phyloP scores from a whole-genome alignment of 148 eudicot genomes.

The Mesembryanthemum crystallinum region DNA sequence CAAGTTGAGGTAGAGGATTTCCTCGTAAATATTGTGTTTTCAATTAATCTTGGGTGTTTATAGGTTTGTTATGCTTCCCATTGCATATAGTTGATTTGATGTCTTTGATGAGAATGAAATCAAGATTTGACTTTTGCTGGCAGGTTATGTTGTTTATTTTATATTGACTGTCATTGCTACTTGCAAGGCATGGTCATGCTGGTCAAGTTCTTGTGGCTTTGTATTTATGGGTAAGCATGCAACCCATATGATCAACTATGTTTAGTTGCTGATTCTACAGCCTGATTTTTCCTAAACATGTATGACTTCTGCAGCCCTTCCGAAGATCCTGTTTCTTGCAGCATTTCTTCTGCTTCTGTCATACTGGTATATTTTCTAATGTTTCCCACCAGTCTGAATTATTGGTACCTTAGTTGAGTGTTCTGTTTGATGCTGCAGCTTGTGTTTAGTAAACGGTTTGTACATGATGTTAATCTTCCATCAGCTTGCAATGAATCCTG shows the following conservation, averaged over 20 bases:
- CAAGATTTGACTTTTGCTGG: conserved; percentile 25
- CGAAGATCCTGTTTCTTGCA: conserved; percentile 75
- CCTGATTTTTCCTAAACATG: not conserved
- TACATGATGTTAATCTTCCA: not conserved
- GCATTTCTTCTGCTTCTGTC: conserved; percentile 93
- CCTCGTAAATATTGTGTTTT: conserved; percentile 3
- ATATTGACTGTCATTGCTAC: conserved; percentile 72
- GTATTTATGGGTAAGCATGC: conserved; percentile 66
- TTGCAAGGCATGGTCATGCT: conserved; percentile 81
- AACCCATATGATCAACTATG: not conserved
- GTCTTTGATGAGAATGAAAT: not conserved
- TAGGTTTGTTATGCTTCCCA: too few species aligned
- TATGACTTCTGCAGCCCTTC: conserved; percentile 60
- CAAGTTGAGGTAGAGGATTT: not conserved
- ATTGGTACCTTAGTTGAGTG: not conserved
- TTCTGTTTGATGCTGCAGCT: not conserved
- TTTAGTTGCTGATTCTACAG: not conserved
- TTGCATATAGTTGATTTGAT: not conserved
- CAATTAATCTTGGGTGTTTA: too few species aligned
- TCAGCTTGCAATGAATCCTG: not conserved
- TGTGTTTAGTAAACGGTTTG: not conserved
- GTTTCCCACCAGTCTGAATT: not conserved
- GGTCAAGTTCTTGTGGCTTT: conserved; percentile 85
- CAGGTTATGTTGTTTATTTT: conserved; percentile 77
- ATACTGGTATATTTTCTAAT: conserved; percentile 62